Conservation (phyloP, 2,329 filamentous ascomycete species). For the Aspergillus costaricaensis region DNA sequence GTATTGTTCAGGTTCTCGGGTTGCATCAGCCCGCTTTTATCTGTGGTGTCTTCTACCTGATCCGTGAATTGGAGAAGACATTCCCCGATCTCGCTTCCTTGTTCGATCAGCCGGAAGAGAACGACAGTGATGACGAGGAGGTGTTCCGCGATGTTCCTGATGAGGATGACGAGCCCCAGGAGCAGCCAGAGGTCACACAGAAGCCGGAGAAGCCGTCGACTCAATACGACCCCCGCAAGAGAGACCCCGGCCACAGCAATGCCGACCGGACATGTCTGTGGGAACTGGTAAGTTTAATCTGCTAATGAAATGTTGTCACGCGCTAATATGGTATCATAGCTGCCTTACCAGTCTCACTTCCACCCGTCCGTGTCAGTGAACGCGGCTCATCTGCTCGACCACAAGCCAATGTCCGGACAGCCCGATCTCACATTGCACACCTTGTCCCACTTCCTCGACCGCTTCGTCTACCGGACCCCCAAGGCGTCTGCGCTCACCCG, state of each 20-base stretch:
- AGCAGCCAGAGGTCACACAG: slow-evolving; percentile 18
- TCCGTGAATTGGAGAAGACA: slow-evolving; percentile 74
- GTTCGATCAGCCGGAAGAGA: slow-evolving; percentile 76
- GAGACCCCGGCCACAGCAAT: slow-evolving; percentile 87
- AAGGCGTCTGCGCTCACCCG: slow-evolving; percentile 67
- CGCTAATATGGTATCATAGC: slow-evolving; percentile 30
- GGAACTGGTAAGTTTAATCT: slow-evolving; percentile 69
- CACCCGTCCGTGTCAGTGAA: slow-evolving; percentile 91
- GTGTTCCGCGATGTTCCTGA: slow-evolving; percentile 67
- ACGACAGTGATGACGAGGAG: slow-evolving; percentile 70
- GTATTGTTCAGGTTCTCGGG: slow-evolving; percentile 81
- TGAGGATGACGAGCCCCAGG: slow-evolving; percentile 49
- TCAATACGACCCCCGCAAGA: slow-evolving; percentile 82
- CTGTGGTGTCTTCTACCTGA: slow-evolving; percentile 87
- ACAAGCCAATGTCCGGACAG: slow-evolving; percentile 75
- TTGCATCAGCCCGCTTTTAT: slow-evolving; percentile 91
- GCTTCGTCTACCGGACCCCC: slow-evolving; percentile 95
- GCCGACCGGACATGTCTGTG: slow-evolving; percentile 92
- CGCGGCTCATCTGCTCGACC: slow-evolving; percentile 69
- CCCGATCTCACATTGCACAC: slow-evolving; percentile 89
- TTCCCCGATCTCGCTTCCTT: slow-evolving; percentile 81
- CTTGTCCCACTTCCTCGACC: slow-evolving; percentile 92
- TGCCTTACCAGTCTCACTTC: slow-evolving; percentile 77
- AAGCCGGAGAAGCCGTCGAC: slow-evolving; percentile 36
- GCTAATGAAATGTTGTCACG: background rate